Conservation (phyloP, 2,329 filamentous ascomycete genomes). For the Emydomyces testavorans region DNA sequence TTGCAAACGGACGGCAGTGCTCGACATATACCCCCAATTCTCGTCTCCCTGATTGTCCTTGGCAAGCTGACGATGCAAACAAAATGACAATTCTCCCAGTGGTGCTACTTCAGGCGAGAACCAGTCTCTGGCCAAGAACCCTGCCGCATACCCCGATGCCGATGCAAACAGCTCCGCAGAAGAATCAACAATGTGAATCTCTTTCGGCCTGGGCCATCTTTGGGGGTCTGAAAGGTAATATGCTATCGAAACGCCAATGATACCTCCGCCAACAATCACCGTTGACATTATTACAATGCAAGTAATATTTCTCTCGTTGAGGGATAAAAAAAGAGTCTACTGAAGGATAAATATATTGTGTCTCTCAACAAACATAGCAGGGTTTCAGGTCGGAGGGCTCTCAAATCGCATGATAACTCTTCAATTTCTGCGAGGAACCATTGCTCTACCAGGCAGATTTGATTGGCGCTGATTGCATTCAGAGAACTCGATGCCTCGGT, state of each 20-base stretch:
- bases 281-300: constrained; percentile 38
- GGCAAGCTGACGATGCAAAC: constrained; percentile 55
- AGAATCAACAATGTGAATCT: constrained; percentile 49
- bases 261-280: constrained; percentile 57
- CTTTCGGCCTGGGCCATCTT: constrained; percentile 16
- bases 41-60: constrained; percentile 45
- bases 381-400: too few relatives aligned
- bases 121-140: constrained; percentile 65
- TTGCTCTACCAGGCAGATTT: too few relatives aligned
- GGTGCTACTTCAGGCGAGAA: constrained; percentile 47
- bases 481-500: background rate
- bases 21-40: constrained; percentile 49
- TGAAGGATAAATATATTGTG: too few relatives aligned
- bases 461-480: too few relatives aligned
- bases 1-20: constrained; percentile 48
- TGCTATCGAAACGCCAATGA: constrained; percentile 59
- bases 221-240: constrained; percentile 52
- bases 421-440: too few relatives aligned
- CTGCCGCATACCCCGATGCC: constrained; percentile 62
- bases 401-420: too few relatives aligned
- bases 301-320: background rate
- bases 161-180: constrained; percentile 54
- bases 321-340: background rate
- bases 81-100: constrained; percentile 57
- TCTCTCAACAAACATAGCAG: background rate